Conservation (phyloP, 1,139 yeast genomes). For the Yamadazyma sp. region DNA sequence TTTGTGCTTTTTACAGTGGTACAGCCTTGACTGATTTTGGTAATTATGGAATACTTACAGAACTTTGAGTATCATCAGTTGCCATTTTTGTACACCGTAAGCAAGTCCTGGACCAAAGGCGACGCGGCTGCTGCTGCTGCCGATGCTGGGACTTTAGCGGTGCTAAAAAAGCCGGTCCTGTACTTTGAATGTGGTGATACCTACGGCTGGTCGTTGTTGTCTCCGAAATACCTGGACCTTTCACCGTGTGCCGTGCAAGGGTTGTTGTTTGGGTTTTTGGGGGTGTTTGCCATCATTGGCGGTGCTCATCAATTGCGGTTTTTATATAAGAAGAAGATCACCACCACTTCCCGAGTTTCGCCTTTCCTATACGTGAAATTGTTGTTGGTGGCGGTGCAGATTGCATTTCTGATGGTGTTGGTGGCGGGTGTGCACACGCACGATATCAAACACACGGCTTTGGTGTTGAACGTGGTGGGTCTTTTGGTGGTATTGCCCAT, state of each 20-base stretch:
- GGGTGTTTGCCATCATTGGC: constrained; percentile 51
- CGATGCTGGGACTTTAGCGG: background rate
- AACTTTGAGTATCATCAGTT: constrained; percentile 14
- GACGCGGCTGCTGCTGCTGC: background rate
- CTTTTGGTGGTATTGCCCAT: constrained; percentile 53
- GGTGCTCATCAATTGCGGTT: constrained; percentile 49
- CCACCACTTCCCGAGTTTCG: constrained; percentile 33
- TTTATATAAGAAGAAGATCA: constrained; percentile 31
- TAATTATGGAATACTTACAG: constrained; percentile 14
- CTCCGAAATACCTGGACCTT: constrained; percentile 59
- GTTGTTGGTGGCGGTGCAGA: constrained; percentile 40
- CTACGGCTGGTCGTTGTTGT: constrained; percentile 79
- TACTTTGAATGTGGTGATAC: constrained; percentile 13
- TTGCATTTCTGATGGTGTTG: constrained; percentile 30
- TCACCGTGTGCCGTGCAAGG: constrained; percentile 88
- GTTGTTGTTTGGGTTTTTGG: constrained; percentile 50
- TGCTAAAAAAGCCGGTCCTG: background rate
- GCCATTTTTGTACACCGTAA: constrained; percentile 10
- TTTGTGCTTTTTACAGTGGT: too few species aligned
- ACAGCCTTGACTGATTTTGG: too few species aligned
- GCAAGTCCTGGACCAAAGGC: background rate
- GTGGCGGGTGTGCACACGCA: constrained; percentile 22
- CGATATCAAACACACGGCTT: constrained; percentile 47
- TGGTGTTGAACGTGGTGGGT: constrained; percentile 38
- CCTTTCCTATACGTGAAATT: constrained; percentile 47